Evolutionary conservation across 208 protist genomes (phyloP).

Genomic region (Novymonas esmeraldas): DNA sequence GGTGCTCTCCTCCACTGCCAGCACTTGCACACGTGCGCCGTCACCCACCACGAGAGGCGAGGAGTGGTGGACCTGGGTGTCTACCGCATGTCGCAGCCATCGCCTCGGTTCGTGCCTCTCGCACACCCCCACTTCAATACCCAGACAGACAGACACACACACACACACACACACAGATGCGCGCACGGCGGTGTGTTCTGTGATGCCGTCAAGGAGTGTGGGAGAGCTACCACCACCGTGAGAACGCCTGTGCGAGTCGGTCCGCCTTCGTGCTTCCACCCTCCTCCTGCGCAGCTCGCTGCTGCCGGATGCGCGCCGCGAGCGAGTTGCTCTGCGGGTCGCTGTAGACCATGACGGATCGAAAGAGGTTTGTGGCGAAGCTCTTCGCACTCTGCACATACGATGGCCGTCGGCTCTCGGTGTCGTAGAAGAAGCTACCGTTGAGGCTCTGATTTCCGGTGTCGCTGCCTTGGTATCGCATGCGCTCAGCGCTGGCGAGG

Average conservation of each 20-base stretch:
- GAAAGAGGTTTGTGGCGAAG: slow-evolving; percentile 67
- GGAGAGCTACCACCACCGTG: slow-evolving; percentile 70
- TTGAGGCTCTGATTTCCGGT: slow-evolving; percentile 28
- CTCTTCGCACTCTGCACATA: slow-evolving; percentile 60
- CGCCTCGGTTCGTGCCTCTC: too few relatives aligned
- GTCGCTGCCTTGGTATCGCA: slow-evolving; percentile 25
- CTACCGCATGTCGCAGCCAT: too few relatives aligned
- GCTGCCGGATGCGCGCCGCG: slow-evolving; percentile 57
- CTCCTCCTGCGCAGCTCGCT: slow-evolving; percentile 43
- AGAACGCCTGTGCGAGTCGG: slow-evolving; percentile 53
- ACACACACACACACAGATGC: too few relatives aligned
- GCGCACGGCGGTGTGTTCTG: too few relatives aligned
- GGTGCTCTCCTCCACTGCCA: too few relatives aligned
- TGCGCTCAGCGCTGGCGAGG: slow-evolving; percentile 36
- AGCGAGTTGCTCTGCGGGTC: slow-evolving; percentile 55
- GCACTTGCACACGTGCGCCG: too few relatives aligned
- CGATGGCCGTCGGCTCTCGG: slow-evolving; percentile 39
- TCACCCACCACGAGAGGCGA: too few relatives aligned
- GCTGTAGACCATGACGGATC: slow-evolving; percentile 66
- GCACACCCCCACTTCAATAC: too few relatives aligned
- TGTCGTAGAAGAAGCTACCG: slow-evolving; percentile 67
- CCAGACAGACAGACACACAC: neutral
- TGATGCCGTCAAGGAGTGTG: neutral
- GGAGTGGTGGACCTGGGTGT: too few relatives aligned
- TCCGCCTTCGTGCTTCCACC: slow-evolving; percentile 35